Evolutionary conservation across 2,329 filamentous ascomycete species (phyloP), one percentile per base, ranked within the genome.

Genomic region (Arthrobotrys sinensis): DNA sequence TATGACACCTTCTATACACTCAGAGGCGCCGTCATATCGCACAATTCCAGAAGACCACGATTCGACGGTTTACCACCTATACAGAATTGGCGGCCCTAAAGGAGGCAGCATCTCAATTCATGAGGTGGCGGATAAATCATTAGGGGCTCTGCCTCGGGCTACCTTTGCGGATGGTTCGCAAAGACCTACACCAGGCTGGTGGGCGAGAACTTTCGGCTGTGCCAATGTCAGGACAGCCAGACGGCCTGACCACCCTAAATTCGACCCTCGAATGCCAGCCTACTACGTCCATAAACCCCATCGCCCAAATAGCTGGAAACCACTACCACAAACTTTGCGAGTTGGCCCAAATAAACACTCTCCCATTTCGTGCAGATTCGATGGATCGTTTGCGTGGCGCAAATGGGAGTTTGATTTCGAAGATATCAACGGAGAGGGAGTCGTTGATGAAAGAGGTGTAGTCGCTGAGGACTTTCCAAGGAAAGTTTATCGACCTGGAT

Each of bases 351-450:
- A 79, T 40, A 75, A 28, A 16, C 46, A 66, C 8, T 69, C 69
- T 28, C 76, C 76, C n/a, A 70, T 79, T 52, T 53, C 63, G 14
- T 79, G 76, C 38, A 72, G 69, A 46, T 73, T 79, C 36, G 57
- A 66, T 46, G 69, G 65, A 0, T 63, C 62, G 16, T 63, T 73
- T 28, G 76, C 38, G 32, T 79, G 76, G 76, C 66, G 70, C 34
- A 75, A 79, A 32, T 79, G 70, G 69, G 28, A 7, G 1, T 79
- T 79, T 38, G 64, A 79, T 7, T 79, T 79, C 21, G 70, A 73
- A 34, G 76, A 79, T 64, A 70, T 78, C 55, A 79, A 79, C 38
- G 76, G 76, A 4, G 69, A 75, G 40, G 76, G 76, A 28, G 69
- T 79, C 8, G 65, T 79, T 52, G 70, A 79, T 21, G 76, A 79